Conservation (phyloP, 805 yeast genomes). For the Isabelozyma heimii region DNA sequence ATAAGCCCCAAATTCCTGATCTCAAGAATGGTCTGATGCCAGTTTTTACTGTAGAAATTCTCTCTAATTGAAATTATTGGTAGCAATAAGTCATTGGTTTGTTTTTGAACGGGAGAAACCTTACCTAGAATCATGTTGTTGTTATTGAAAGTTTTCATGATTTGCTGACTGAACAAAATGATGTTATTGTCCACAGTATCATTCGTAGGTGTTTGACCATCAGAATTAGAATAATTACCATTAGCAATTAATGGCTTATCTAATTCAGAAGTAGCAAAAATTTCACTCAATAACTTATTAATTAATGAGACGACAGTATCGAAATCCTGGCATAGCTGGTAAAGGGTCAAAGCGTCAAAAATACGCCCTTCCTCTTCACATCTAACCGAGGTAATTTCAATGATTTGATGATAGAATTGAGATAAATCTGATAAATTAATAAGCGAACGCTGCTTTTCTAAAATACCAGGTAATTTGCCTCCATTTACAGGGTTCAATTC, state of each 20-base stretch:
- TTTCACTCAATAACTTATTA: constrained; percentile 75
- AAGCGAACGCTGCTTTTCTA: constrained; percentile 72
- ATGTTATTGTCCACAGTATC: constrained; percentile 47
- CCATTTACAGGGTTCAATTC: constrained; percentile 70
- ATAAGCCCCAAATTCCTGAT: constrained; percentile 62
- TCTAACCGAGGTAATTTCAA: constrained; percentile 78
- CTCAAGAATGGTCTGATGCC: constrained; percentile 54
- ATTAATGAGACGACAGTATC: constrained; percentile 74
- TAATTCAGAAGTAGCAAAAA: constrained; percentile 66
- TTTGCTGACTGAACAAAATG: constrained; percentile 44
- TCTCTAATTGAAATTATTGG: constrained; percentile 68
- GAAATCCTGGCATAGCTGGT: constrained; percentile 85
- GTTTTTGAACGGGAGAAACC: constrained; percentile 53
- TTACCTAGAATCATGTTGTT: constrained; percentile 60
- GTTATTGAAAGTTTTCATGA: constrained; percentile 45
- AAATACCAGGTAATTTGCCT: constrained; percentile 73
- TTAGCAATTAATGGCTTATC: constrained; percentile 50
- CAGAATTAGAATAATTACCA: constrained; percentile 41
- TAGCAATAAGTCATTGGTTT: constrained; percentile 63
- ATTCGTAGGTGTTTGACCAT: constrained; percentile 27
- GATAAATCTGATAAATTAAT: constrained; percentile 56
- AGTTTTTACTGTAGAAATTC: constrained; percentile 51
- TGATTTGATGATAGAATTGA: constrained; percentile 64
- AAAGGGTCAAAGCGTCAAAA: constrained; percentile 79
- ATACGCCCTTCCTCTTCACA: constrained; percentile 91